Evolutionary conservation across 257 asterid genomes (phyloP).

Genomic region (Marsdenia floribunda): DNA sequence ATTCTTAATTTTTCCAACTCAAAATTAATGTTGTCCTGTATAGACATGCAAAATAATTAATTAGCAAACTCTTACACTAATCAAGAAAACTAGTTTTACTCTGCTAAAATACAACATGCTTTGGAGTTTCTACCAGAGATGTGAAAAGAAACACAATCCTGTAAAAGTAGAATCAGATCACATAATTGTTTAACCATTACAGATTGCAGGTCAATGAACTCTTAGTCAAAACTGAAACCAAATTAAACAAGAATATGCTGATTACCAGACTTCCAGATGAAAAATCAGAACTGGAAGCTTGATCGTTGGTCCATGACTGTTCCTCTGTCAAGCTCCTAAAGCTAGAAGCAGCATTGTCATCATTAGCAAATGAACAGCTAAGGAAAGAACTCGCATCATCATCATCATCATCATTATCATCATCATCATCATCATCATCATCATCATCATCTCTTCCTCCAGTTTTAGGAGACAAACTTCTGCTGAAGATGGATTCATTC

Average conservation of each 20-base stretch:
- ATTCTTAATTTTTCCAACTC: conserved; percentile 82
- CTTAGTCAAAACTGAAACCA: not conserved
- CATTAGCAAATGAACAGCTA: conserved; percentile 19
- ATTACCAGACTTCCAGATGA: conserved; percentile 48
- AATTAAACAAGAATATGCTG: conserved; percentile 4
- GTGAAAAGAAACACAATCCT: not conserved
- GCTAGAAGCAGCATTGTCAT: conserved; percentile 27
- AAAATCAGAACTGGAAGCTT: conserved; percentile 38
- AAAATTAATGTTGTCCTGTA: conserved; percentile 50
- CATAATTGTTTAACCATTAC: not conserved
- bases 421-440: not conserved
- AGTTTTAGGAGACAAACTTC: conserved; percentile 18
- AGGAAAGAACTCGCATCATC: conserved; percentile 17
- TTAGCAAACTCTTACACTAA: conserved; percentile 2
- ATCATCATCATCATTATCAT: conserved; percentile 5
- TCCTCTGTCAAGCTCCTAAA: conserved; percentile 36
- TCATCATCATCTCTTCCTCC: conserved; percentile 27
- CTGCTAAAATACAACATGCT: not conserved
- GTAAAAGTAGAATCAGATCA: not conserved
- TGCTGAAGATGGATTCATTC: conserved; percentile 20
- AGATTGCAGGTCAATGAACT: not conserved
- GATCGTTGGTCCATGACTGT: conserved; percentile 19
- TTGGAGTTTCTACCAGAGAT: not conserved
- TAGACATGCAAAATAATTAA: conserved; percentile 12
- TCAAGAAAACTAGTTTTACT: not conserved